These are phyloP conservation scores for Gautieria morchelliformis DNA, from an alignment of 768 basidiomycete genomes.

Conservation along the genomic window DNA sequence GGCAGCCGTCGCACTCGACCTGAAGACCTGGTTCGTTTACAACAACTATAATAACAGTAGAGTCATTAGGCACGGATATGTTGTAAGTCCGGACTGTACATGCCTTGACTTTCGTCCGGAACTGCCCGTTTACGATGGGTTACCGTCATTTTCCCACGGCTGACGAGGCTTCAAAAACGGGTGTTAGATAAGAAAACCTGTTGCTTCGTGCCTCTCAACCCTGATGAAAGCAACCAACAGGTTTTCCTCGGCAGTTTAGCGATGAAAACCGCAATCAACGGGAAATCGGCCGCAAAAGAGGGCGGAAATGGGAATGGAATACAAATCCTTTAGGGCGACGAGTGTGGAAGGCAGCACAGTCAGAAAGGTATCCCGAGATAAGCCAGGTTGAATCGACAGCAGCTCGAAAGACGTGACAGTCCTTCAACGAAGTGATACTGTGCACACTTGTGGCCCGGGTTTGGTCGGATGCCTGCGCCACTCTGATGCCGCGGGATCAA, in stretches of 20 bases:
- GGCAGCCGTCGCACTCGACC: slow-evolving; percentile 78
- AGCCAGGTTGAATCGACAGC: neutral
- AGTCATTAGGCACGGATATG: neutral
- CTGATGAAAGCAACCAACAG: neutral
- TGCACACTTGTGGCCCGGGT: neutral
- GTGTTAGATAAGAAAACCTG: neutral
- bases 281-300: neutral
- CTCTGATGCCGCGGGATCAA: neutral
- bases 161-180: neutral
- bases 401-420: neutral
- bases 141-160: slow-evolving; percentile 10
- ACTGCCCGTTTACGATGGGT: slow-evolving; percentile 11
- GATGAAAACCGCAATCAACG: neutral
- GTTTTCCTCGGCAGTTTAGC: neutral
- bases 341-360: neutral
- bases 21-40: slow-evolving; percentile 74
- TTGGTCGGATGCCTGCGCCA: neutral
- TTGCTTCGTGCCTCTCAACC: slow-evolving; percentile 1
- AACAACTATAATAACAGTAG: neutral
- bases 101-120: slow-evolving; percentile 9
- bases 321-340: neutral
- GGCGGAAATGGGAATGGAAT: neutral
- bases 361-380: neutral
- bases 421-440: neutral
- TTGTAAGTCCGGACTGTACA: neutral